These are phyloP conservation scores for Botryosphaeria dothidea DNA, from an alignment of 2,329 filamentous ascomycete species.

Conservation along the genomic window DNA sequence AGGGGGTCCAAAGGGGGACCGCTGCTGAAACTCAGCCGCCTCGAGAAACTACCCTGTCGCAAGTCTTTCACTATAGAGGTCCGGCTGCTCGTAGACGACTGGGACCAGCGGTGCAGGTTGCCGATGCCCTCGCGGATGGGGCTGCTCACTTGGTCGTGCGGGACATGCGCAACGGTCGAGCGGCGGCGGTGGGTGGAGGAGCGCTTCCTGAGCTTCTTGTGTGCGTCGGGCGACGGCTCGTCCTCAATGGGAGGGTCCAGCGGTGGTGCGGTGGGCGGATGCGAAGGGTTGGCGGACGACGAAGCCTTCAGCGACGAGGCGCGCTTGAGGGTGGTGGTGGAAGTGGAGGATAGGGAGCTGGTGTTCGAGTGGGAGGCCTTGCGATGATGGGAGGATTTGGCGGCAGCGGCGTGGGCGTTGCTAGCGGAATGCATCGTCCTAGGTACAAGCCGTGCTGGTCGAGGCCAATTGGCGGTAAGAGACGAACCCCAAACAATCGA, in stretches of 20 bases:
- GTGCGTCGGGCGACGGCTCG: constrained; percentile 8
- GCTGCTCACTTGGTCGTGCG: constrained; percentile 37
- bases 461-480: constrained; percentile 28
- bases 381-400: constrained; percentile 26
- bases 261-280: constrained; percentile 3
- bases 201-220: constrained; percentile 15
- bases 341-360: constrained; percentile 41
- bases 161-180: constrained; percentile 42
- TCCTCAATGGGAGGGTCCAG: constrained; percentile 13
- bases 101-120: constrained; percentile 60
- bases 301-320: constrained; percentile 38
- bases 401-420: constrained; percentile 22
- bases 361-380: constrained; percentile 45
- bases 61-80: constrained; percentile 32
- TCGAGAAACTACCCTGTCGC: constrained; percentile 33
- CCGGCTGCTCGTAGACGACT: constrained; percentile 55
- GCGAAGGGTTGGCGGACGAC: constrained; percentile 21
- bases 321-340: constrained; percentile 43
- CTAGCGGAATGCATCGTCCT: constrained; percentile 20
- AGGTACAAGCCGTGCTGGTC: constrained; percentile 13
- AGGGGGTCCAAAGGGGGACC: constrained; percentile 36
- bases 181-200: constrained; percentile 31
- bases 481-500: constrained; percentile 16
- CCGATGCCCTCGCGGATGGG: constrained; percentile 47
- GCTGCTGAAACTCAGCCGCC: constrained; percentile 41